A percentile compares a stretch with the other conserved stretches of the same genome.
Conservation (phyloP, 768 basidiomycete species). For the Hirschioporus abietinus region DNA sequence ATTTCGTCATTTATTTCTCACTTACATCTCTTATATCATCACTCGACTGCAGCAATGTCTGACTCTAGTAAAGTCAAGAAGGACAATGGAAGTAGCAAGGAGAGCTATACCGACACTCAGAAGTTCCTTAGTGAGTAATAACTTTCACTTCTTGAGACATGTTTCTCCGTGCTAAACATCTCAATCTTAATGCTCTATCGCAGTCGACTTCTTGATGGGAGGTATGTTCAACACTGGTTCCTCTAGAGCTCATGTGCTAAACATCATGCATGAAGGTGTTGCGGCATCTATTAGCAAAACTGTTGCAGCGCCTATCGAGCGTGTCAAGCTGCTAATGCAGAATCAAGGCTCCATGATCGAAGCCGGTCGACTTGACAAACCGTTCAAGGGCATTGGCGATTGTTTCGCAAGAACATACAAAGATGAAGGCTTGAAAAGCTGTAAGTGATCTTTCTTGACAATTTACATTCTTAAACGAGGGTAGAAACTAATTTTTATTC, state of each 20-base stretch:
- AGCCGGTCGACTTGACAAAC: conserved; percentile 29
- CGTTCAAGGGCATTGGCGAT: conserved; percentile 31
- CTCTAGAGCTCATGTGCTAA: neutral
- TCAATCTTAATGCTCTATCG: neutral
- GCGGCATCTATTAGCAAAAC: conserved; percentile 34
- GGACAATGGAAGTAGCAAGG: neutral
- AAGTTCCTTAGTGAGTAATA: neutral
- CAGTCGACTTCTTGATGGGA: conserved; percentile 34
- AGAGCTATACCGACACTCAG: neutral
- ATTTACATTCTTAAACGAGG: neutral
- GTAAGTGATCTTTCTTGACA: conserved; percentile 21
- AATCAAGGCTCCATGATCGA: conserved; percentile 30
- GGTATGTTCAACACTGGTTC: conserved; percentile 19
- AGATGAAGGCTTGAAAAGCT: conserved; percentile 33
- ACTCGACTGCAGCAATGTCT: neutral
- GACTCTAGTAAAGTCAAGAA: neutral
- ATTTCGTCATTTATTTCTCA: neutral
- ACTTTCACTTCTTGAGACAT: neutral
- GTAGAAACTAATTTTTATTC: conserved; percentile 1
- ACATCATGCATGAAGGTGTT: neutral
- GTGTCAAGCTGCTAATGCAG: conserved; percentile 35
- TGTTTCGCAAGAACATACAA: conserved; percentile 29
- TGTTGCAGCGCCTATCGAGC: conserved; percentile 35
- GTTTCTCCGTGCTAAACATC: too few species aligned
- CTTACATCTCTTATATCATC: neutral